Evolutionary conservation across 78 protist genomes (phyloP), one percentile per base, ranked within the genome.

Genomic region (Dictyostelium purpureum): DNA sequence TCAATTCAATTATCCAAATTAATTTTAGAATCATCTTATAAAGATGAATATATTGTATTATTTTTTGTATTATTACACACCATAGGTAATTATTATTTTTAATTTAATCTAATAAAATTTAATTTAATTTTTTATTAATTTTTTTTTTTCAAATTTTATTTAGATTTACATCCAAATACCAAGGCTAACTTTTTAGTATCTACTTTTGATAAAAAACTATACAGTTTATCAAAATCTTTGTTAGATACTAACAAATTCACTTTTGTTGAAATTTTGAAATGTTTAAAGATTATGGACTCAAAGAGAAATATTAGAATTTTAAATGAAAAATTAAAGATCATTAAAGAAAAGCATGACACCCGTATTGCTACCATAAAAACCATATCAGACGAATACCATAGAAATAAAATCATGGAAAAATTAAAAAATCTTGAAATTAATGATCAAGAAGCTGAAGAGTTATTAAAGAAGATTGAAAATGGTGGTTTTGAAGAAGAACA

Each of bases 271-370:
- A 88, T 88, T 12, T 33, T 88, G 28, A 88, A 88, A 45, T 67
- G 83, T 79, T 52, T 88, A 49, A 88, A 88, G 87, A 54, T 88
- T 54, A 54, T 88, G 38, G 94, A 88, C 24, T 88, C 94, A 26
- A 88, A 88, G 61, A 78, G 94, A 63, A 65, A 21, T 37, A 16
- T 88, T 4, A 75, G 38, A n/a, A 33, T 19, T n/a, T 47, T 66
- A 31, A 52, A 40, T 26, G 65, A 88, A 1, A 77, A 45, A 43
- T 49, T 61, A 0, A 45, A 28, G 0, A 19, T 54, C n/a, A 56
- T 85, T 38, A 74, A 35, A 31, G 24, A 21, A 0, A 73, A 56
- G 3, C 12, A 70, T 19, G 18, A 56, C 18, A 26, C 43, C 9
- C 37, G 92, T 35, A 54, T 59, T 35, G 38, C 56, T 18, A 70